phyloP scores from a whole-genome alignment of 2,329 filamentous ascomycete species.

The Fusarium lyarnte region DNA sequence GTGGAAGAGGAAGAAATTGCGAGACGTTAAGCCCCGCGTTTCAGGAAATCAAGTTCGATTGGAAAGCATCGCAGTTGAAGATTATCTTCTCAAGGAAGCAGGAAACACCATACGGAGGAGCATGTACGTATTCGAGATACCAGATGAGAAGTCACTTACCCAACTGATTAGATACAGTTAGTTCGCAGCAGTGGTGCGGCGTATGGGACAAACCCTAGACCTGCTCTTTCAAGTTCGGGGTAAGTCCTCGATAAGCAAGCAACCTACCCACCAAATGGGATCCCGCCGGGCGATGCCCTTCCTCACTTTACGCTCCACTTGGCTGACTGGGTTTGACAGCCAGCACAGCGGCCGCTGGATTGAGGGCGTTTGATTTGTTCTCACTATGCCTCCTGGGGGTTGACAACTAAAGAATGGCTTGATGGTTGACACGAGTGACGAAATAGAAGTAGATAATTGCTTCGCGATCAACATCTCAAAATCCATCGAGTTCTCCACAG shows the following conservation, averaged over 20 bases:
- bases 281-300: neutral
- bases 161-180: neutral
- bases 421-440: neutral
- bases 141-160: neutral
- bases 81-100: neutral
- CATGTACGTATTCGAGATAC: neutral
- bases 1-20: neutral
- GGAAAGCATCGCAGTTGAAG: neutral
- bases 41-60: constrained; percentile 5
- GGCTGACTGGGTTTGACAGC: constrained; percentile 35
- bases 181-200: neutral
- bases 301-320: constrained; percentile 37
- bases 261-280: neutral
- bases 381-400: neutral
- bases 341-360: constrained; percentile 41
- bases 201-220: neutral
- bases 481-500: neutral
- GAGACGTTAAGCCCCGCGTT: constrained; percentile 22
- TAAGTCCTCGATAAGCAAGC: neutral
- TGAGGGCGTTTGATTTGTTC: constrained; percentile 36
- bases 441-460: neutral
- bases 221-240: constrained; percentile 6
- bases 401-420: neutral
- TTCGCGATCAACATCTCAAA: neutral
- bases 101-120: neutral